Evolutionary conservation across 2,329 filamentous ascomycete genomes (phyloP), one percentile per base, ranked within the genome.

Genomic region (Metarhizium guizhouense): DNA sequence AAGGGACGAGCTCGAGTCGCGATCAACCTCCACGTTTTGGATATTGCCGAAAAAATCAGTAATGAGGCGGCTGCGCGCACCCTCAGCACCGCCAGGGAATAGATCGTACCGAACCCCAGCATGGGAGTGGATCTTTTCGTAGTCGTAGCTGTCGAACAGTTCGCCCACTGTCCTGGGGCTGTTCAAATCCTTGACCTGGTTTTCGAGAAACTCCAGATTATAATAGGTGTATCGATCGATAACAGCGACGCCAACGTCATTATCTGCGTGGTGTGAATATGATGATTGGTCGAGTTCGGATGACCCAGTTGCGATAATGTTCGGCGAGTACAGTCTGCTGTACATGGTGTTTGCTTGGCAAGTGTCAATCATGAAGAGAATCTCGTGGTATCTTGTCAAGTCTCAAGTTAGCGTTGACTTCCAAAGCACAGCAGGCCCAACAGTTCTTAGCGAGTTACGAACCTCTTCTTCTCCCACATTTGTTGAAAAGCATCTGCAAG

Each of bases 331-430:
- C 67, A 99, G 90, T 65, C 96, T 93, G 68, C 86, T 93, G 75
- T 96, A 99, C 91, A 99, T 96, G 36, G 94, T 99, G 71, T 99
- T 99, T 55, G 94, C 94, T 75, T 99, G 94, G 75, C 94, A 99
- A 0, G 94, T 99, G 71, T 99, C 94, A 73, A 99, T 99, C 94
- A 99, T 99, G 78, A 99, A 99, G 56, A 99, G 83, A 63, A 99
- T 85, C 73, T 99, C 94, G 70, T 97, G 90, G 72, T 97, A 99
- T 68, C 86, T 20, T 13, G 20, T 42, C 25, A 32, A 18, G 3
- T 7, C 7, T 6, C 16, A 20, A 1, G 18, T 40, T 40, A 40
- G 38, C 38, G 8, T 40, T 16, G 38, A 40, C 25, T 14, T 5
- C 14, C 38, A 11, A 16, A 40, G 5, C 38, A 8, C 11, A 40